Percentiles rank a stretch among this genome's conserved stretches.
These are phyloP conservation scores for Saturnispora besseyi DNA, from an alignment of 805 yeast species.

Conservation along the genomic window DNA sequence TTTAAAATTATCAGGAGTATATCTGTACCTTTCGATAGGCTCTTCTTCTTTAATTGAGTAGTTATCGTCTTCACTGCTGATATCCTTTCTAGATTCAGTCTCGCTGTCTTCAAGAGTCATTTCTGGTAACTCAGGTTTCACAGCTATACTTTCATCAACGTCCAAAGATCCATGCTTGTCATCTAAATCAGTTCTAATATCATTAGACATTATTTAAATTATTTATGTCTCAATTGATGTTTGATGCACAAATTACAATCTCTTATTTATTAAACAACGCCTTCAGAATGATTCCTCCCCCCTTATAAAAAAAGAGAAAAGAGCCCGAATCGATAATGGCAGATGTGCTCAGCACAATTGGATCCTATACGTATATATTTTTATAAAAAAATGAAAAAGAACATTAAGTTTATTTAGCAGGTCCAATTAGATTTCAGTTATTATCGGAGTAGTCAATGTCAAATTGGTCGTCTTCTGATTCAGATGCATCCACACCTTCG, in stretches of 20 bases:
- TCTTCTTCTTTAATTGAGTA: conserved; percentile 14
- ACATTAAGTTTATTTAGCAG: neutral
- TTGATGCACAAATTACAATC: neutral
- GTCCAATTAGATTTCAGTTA: neutral
- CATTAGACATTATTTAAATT: neutral
- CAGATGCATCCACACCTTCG: conserved; percentile 7
- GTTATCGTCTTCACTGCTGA: conserved; percentile 7
- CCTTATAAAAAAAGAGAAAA: neutral
- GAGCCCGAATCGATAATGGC: neutral
- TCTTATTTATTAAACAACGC: neutral
- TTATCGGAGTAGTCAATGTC: conserved; percentile 29
- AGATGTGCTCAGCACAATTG: conserved; percentile 7
- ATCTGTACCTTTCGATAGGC: neutral
- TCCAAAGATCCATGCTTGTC: neutral
- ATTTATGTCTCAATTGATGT: neutral
- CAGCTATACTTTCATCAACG: neutral
- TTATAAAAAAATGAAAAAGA: neutral
- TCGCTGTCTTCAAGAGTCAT: neutral
- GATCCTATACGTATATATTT: neutral
- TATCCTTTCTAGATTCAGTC: conserved; percentile 12
- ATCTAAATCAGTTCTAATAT: neutral
- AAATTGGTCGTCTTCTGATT: conserved; percentile 15
- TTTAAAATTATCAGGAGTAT: conserved; percentile 9
- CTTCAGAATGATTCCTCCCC: neutral
- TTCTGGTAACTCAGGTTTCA: neutral